Evolutionary conservation across 2,329 filamentous ascomycete species (phyloP).

Genomic region (Diaporthe ampelina): DNA sequence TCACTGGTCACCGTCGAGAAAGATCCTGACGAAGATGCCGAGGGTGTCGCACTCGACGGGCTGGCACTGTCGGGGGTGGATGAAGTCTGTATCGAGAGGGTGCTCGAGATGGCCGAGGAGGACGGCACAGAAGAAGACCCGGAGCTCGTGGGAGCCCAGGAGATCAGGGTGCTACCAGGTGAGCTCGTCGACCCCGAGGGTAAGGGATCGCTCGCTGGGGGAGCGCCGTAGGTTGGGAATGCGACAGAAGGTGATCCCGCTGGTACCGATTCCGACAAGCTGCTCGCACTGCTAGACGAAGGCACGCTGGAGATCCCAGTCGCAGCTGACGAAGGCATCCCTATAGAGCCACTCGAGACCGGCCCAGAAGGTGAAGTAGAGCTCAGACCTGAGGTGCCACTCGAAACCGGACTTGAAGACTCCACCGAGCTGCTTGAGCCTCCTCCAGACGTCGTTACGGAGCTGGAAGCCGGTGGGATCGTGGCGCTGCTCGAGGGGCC

Average conservation of each 20-base stretch:
- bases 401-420: neutral
- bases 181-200: neutral
- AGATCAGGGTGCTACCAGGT: slow-evolving; percentile 3
- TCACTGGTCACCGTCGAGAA: slow-evolving; percentile 6
- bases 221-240: slow-evolving; percentile 18
- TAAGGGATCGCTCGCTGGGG: neutral
- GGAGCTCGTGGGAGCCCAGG: neutral
- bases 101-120: neutral
- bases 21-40: neutral
- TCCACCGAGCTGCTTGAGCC: slow-evolving; percentile 15
- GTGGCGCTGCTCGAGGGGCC: neutral
- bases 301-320: neutral
- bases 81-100: neutral
- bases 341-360: slow-evolving; percentile 4
- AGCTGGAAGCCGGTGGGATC: neutral
- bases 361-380: neutral
- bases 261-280: slow-evolving; percentile 6
- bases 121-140: neutral
- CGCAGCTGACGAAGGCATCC: neutral
- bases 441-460: neutral
- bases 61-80: neutral
- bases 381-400: neutral
- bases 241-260: neutral
- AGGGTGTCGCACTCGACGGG: neutral
- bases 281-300: neutral